Evolutionary conservation across 805 yeast genomes (phyloP), one percentile per base, ranked within the genome.

Genomic region (Suhomyces canberraensis): DNA sequence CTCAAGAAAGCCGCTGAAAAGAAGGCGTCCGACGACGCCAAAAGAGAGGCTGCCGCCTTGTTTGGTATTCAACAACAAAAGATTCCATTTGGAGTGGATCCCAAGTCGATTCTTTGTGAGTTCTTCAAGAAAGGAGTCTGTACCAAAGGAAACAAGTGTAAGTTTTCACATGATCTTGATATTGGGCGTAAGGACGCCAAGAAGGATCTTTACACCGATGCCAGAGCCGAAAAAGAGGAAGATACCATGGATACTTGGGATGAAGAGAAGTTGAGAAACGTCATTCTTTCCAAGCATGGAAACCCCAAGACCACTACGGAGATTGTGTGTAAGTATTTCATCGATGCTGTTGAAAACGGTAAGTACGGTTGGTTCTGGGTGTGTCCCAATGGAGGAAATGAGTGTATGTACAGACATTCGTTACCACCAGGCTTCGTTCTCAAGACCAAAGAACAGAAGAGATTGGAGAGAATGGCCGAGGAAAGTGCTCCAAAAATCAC

Each of bases 291-390:
- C 36, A 93, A 93, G 66, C 97, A 90, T 52, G 98, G 98, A 35
- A 93, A 93, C 60, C 89, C 83, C 37, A 80, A 80, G 60, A 88
- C 96, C 8, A 89, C 97, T 11, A 93, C 99, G 0, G 97, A 91
- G 47, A 93, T 77, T 48, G 86, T 93, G 33, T 93, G 99, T 76
- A 93, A 90, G 61, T 79, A 62, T 63, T 95, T 93, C 67, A 86
- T 93, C 47, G 96, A 89, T 42, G 98, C 98, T 0, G 97, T 93
- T 40, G 99, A 93, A 58, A 88, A 89, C 56, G 93, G 91, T 40
- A 91, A 91, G 58, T 93, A 93, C 59, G 98, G 98, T 56, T 93
- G 98, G 98, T 90, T 93, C 65, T 93, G 98, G 98, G 73, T 76
- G 15, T 93, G 98, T 70, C 98, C 98, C 18, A 87, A 87, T 50